These are phyloP conservation scores for Sporothrix schenckii DNA, from an alignment of 2,329 filamentous ascomycete species.

Conservation along the genomic window DNA sequence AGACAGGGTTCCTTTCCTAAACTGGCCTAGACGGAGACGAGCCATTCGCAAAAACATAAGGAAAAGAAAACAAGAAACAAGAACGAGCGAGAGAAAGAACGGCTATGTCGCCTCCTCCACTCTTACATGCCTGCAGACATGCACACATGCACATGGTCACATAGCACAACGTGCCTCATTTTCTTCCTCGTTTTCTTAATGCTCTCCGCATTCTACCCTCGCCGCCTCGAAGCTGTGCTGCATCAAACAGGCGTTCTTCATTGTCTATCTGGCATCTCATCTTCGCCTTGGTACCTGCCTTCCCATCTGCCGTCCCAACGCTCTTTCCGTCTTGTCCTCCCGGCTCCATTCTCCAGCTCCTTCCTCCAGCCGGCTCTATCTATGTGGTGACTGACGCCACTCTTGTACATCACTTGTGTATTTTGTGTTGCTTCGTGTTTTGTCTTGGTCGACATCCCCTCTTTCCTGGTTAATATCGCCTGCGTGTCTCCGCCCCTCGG, in stretches of 20 bases:
- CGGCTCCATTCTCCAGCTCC: conserved; percentile 5
- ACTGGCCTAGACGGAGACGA: conserved; percentile 8
- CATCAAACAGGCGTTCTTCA: neutral
- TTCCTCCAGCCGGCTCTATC: conserved; percentile 5
- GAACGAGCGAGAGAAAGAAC: conserved; percentile 25
- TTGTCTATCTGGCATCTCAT: neutral
- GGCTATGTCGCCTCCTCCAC: conserved; percentile 15
- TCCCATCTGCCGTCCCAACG: neutral
- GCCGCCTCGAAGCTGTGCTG: neutral
- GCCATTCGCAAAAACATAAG: conserved; percentile 17
- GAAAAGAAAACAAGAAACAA: conserved; percentile 19
- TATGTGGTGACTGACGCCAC: conserved; percentile 23
- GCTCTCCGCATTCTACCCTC: neutral
- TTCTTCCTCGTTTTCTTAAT: neutral
- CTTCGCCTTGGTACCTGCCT: neutral
- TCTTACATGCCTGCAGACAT: neutral
- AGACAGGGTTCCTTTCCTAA: conserved; percentile 13
- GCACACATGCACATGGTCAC: conserved; percentile 20
- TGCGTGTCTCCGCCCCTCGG: neutral
- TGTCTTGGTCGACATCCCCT: neutral
- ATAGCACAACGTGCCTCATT: conserved; percentile 16
- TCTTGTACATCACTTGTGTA: neutral
- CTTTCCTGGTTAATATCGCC: conserved; percentile 10
- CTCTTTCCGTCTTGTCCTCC: conserved; percentile 5
- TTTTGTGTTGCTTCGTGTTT: neutral